Conservation (phyloP, 805 yeast genomes). For the Metschnikowia chrysomelidarum region DNA sequence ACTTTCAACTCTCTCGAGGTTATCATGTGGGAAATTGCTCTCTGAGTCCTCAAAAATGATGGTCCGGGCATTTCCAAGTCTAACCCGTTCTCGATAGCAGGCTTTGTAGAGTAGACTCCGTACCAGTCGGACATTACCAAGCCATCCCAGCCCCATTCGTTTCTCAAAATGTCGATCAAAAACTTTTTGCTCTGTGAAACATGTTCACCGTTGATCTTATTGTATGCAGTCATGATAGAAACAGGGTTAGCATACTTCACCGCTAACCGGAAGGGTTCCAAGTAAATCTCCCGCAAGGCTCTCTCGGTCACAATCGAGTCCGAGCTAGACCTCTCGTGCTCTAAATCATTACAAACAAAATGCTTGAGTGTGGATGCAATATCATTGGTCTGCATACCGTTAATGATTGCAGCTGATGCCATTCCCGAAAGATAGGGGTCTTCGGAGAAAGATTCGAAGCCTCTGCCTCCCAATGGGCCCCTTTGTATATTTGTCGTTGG, state of each 20-base stretch:
- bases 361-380: slow-evolving; percentile 35
- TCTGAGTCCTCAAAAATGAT: slow-evolving; percentile 21
- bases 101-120: slow-evolving; percentile 29
- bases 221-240: slow-evolving; percentile 33
- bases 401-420: slow-evolving; percentile 25
- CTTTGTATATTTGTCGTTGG: slow-evolving; percentile 35
- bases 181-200: slow-evolving; percentile 25
- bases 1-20: slow-evolving; percentile 26
- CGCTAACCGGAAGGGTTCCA: slow-evolving; percentile 35
- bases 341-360: slow-evolving; percentile 34
- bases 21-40: slow-evolving; percentile 24
- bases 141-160: slow-evolving; percentile 36
- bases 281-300: slow-evolving; percentile 32
- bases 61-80: slow-evolving; percentile 39
- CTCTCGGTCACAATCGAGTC: slow-evolving; percentile 31
- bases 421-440: slow-evolving; percentile 33
- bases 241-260: slow-evolving; percentile 28
- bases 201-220: slow-evolving; percentile 32
- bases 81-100: slow-evolving; percentile 28
- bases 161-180: slow-evolving; percentile 24
- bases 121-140: slow-evolving; percentile 35
- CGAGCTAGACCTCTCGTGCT: slow-evolving; percentile 28
- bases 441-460: slow-evolving; percentile 34
- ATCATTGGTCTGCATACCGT: slow-evolving; percentile 29
- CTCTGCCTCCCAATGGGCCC: slow-evolving; percentile 36